These are phyloP conservation scores for Aspergillus amoenus DNA, from an alignment of 2,329 filamentous ascomycete genomes.

Conservation along the genomic window DNA sequence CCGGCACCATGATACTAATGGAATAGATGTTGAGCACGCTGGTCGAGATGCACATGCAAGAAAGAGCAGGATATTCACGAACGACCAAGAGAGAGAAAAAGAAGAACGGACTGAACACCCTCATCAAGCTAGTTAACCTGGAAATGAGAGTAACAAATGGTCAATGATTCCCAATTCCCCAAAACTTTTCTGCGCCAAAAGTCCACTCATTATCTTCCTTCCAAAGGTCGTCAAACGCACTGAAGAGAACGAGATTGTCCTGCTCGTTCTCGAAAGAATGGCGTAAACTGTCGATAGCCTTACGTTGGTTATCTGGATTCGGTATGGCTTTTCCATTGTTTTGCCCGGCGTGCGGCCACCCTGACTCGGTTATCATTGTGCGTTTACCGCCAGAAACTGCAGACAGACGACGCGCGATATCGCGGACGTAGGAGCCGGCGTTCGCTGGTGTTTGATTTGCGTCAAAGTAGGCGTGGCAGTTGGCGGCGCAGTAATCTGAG, in stretches of 20 bases:
- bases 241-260: slow-evolving; percentile 65
- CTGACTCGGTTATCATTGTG: slow-evolving; percentile 76
- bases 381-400: slow-evolving; percentile 55
- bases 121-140: neutral
- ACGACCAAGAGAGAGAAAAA: neutral
- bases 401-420: slow-evolving; percentile 52
- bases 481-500: slow-evolving; percentile 77
- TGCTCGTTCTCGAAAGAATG: slow-evolving; percentile 50
- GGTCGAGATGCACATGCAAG: neutral
- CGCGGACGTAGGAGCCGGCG: slow-evolving; percentile 67
- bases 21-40: neutral
- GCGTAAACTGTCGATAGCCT: slow-evolving; percentile 66
- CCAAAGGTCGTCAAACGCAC: slow-evolving; percentile 77
- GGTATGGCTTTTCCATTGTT: slow-evolving; percentile 69
- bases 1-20: neutral
- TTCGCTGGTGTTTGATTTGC: slow-evolving; percentile 56
- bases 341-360: slow-evolving; percentile 73
- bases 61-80: neutral
- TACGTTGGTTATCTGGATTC: slow-evolving; percentile 62
- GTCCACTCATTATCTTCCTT: slow-evolving; percentile 64
- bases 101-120: neutral
- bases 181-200: slow-evolving; percentile 72
- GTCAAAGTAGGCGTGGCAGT: slow-evolving; percentile 85
- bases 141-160: neutral
- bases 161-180: slow-evolving; percentile 57